Evolutionary conservation across 2,329 filamentous ascomycete genomes (phyloP).

Genomic region (Dryadomyces quercus-mongolicae): DNA sequence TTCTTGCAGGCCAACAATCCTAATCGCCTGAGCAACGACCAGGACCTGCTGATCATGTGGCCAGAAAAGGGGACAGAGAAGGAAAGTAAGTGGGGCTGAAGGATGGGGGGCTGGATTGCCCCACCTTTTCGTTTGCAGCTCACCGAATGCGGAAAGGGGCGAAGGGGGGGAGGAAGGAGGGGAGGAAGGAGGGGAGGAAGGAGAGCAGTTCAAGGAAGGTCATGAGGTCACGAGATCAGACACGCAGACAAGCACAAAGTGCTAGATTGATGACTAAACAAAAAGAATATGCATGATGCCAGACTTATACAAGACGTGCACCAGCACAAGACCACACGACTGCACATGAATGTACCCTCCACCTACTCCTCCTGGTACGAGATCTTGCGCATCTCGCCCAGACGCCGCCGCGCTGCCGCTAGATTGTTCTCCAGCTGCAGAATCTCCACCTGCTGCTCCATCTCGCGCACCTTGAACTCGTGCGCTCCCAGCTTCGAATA

Average conservation of each 20-base stretch:
- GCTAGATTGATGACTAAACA: no score
- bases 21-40: constrained; percentile 1
- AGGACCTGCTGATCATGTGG: not conserved
- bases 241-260: no score
- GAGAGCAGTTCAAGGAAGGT: no score
- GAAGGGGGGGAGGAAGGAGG: not conserved
- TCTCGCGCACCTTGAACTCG: constrained; percentile 97
- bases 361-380: constrained; percentile 69
- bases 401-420: constrained; percentile 61
- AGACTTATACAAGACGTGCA: no score
- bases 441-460: constrained; percentile 99
- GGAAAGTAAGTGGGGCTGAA: not conserved
- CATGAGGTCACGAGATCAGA: no score
- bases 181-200: not conserved
- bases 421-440: constrained; percentile 86
- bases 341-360: no score
- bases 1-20: not conserved
- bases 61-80: not conserved
- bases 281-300: no score
- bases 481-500: constrained; percentile 81
- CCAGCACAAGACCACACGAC: no score
- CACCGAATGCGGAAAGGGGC: not conserved
- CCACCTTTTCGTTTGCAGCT: not conserved
- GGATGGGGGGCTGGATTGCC: no score
- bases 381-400: constrained; percentile 98